Conservation (phyloP, 306 rosid genomes). For the Ammopiptanthus mongolicus region DNA sequence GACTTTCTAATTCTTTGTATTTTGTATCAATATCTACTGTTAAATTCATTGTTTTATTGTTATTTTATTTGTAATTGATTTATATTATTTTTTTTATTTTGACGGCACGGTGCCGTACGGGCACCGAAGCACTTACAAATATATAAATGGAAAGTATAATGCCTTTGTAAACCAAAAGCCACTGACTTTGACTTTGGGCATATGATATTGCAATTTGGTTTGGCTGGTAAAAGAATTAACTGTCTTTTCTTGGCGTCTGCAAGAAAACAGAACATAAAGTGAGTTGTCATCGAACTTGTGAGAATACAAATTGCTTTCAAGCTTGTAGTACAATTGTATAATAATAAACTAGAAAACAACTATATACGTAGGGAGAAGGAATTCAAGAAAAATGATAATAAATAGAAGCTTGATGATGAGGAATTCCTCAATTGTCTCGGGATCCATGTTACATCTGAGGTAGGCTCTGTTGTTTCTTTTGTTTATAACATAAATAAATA, state of each 20-base stretch:
- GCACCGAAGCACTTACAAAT: no score
- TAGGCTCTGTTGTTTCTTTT: not conserved
- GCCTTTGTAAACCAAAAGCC: no score
- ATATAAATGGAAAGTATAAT: no score
- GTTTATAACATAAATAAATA: no score
- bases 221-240: not conserved
- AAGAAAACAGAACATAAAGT: not conserved
- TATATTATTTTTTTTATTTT: no score
- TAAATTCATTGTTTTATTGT: no score
- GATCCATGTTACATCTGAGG: not conserved
- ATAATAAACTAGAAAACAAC: not conserved
- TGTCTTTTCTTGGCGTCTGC: not conserved
- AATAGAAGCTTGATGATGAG: not conserved
- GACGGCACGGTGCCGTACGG: no score
- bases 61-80: no score
- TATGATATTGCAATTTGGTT: not conserved
- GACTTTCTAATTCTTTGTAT: no score
- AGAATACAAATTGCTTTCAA: not conserved
- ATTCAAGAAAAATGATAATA: not conserved
- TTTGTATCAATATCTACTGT: no score
- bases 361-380: not conserved
- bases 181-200: not conserved
- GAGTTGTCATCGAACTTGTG: conserved; percentile 15
- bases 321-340: not conserved
- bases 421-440: not conserved